Conservation (phyloP, 2,329 filamentous ascomycete species). For the Apiospora arundinis region DNA sequence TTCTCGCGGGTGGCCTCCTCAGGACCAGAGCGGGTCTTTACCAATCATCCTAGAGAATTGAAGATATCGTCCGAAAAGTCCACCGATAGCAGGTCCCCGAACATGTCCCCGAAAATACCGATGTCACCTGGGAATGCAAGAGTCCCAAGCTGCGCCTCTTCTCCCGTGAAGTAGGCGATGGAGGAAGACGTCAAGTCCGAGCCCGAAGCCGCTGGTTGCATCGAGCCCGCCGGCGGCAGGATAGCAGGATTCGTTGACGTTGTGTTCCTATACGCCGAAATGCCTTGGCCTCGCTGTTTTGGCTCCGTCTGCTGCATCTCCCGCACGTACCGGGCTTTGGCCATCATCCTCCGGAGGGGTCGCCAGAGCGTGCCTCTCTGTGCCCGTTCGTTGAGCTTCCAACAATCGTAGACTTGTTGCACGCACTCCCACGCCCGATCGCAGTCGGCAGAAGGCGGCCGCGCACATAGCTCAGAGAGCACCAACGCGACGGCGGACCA, state of each 20-base stretch:
- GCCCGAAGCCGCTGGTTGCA: background rate
- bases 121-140: background rate
- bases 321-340: conserved; percentile 28
- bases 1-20: no score
- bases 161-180: background rate
- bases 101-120: background rate
- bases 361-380: conserved; percentile 24
- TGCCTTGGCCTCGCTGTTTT: background rate
- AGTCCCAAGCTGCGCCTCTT: background rate
- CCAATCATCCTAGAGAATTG: background rate
- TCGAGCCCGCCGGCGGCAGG: background rate
- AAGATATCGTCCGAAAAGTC: conserved; percentile 8
- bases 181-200: background rate
- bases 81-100: background rate
- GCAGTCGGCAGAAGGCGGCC: conserved; percentile 23
- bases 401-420: conserved; percentile 20
- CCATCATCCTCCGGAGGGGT: conserved; percentile 27
- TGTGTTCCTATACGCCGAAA: background rate
- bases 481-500: conserved; percentile 27
- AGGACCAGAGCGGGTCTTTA: no score
- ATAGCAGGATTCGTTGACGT: background rate
- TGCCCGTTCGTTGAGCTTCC: conserved; percentile 33
- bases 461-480: conserved; percentile 27
- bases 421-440: conserved; percentile 29
- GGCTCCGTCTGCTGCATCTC: conserved; percentile 24